Base-by-base conservation (phyloP, 352 stramenopile species). In the Phytophthora citrophthora region DNA sequence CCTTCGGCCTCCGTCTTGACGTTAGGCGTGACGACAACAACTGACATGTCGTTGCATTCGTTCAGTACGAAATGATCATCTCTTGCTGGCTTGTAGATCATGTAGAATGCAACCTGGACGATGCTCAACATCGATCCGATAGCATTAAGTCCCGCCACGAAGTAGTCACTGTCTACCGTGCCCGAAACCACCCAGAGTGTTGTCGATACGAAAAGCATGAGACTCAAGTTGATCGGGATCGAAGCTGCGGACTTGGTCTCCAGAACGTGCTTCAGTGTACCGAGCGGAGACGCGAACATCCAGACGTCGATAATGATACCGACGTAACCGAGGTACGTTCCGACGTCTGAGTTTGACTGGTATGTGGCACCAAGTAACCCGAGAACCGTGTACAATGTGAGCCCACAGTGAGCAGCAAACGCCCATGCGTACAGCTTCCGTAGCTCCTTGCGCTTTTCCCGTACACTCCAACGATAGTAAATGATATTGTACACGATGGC, bases 71-170 rank as follows among this genome's bases (percentile, higher is more conserved):
- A 43, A 16, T 56, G 23, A 7, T 56, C 26, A 12, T 50, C 26
- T 8, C 26, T n/a, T 34, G 5, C 52, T 24, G 57, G 57, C 31
- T 48, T 29, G 55, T 81, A 90, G 2, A 84, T 44, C 9, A 70
- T 64, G 52, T 79, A 88, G 29, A 90, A 68, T 15, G 74, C 46
- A 26, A 86, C 61, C 32, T 90, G 77, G 8, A 79, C 24, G 38
- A 45, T 9, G 1, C 74, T 75, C 24, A 86, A 58, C 20, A 68
- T 16, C 31, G 74, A 52, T 8, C 69, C 74, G 39, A 88, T 61
- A 7, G 58, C 45, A 9, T 76, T 84, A 2, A 68, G 52, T 2
- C 61, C 38, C 8, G 24, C 34, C 12, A 70, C n/a, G 20, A 70
- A 70, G 31, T 44, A 57, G 60, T 68, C 51, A 44, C 29, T 56